Evolutionary conservation across 2,329 filamentous ascomycete species (phyloP).

Genomic region (Hortaea sp.): DNA sequence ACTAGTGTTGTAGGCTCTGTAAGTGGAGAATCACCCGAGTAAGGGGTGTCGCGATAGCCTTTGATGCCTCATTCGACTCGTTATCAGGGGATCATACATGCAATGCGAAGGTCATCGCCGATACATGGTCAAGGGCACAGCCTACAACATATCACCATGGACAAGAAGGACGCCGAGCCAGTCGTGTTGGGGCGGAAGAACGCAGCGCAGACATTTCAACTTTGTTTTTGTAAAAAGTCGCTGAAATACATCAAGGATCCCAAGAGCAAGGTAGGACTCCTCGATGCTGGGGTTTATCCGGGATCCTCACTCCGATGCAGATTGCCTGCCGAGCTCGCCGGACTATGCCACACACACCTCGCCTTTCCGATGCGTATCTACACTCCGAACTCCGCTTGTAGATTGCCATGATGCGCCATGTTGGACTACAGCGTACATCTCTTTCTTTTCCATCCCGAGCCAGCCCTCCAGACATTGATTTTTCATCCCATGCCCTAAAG

Average conservation of each 20-base stretch:
- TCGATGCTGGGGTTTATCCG: slow-evolving; percentile 26
- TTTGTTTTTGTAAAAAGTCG: slow-evolving; percentile 1
- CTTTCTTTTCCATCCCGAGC: slow-evolving; percentile 1
- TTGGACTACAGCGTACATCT: slow-evolving; percentile 6
- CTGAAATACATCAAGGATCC: slow-evolving; percentile 5
- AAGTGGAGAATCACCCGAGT: too few species aligned
- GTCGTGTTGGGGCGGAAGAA: neutral
- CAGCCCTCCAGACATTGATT: neutral
- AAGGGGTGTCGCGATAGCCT: too few species aligned
- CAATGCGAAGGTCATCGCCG: too few species aligned
- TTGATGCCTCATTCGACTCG: too few species aligned
- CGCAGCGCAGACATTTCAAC: neutral
- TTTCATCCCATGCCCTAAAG: neutral
- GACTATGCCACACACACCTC: slow-evolving; percentile 15
- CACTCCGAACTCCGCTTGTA: slow-evolving; percentile 7
- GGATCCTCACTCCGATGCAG: slow-evolving; percentile 16
- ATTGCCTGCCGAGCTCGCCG: slow-evolving; percentile 11
- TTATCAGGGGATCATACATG: too few species aligned
- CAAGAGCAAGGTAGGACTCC: slow-evolving; percentile 36
- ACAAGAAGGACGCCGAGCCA: too few species aligned
- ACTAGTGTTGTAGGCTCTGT: too few species aligned
- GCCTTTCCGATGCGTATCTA: slow-evolving; percentile 15
- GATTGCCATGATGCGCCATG: slow-evolving; percentile 1
- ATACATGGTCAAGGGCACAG: too few species aligned
- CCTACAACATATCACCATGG: too few species aligned